Evolutionary conservation across 163 green algal species (phyloP), one percentile per base, ranked within the genome.

Genomic region (Chlamydomonas reinhardtii): DNA sequence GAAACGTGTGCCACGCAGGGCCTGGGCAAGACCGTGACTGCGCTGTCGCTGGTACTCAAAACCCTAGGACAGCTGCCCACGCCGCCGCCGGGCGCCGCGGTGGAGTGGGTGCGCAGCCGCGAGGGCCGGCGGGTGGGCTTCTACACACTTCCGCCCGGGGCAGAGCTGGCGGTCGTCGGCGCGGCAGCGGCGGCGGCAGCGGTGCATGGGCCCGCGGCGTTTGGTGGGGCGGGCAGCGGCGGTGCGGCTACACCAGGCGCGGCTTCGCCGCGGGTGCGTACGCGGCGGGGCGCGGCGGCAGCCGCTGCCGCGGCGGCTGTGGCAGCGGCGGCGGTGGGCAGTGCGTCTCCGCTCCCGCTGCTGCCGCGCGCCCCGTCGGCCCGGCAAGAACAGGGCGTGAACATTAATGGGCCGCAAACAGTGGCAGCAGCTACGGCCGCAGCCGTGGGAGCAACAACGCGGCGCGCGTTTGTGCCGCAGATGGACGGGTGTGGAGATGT

Each of bases 21-120:
- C 5, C 92, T 99, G 37, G 97, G 97, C n/a, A 99, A 99, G 91
- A 99, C 97, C 0, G 91, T 99, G 20, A 99, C 96, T 0, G 91
- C 91, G 19, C 86, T 99, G 35, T 92, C 92, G 8, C 91, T 99
- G 32, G 95, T 99, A 24, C 91, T 98, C 8, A 97, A 95, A 75
- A 97, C 92, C 6, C 83, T 90, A 66, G 93, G 93, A 19, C 79
- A 68, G 35, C 61, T 92, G 35, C 93, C 96, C 0, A 32, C 35
- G 0, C 70, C 93, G 27, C 94, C 93, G 0, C 74, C 73, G 0
- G 91, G 82, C 0, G 79, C 76, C 16, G 0, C 27, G 9, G 52
- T 88, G 0, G 52, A 61, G 22, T 92, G 87, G 86, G 19, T 68
- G 0, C 14, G 6, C 34, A 72, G 54, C 24, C 69, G 74, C 11